Percentiles rank a stretch among this genome's conserved stretches.
Evolutionary conservation across 306 rosid genomes (phyloP).

Genomic region (Styphnolobium japonicum): DNA sequence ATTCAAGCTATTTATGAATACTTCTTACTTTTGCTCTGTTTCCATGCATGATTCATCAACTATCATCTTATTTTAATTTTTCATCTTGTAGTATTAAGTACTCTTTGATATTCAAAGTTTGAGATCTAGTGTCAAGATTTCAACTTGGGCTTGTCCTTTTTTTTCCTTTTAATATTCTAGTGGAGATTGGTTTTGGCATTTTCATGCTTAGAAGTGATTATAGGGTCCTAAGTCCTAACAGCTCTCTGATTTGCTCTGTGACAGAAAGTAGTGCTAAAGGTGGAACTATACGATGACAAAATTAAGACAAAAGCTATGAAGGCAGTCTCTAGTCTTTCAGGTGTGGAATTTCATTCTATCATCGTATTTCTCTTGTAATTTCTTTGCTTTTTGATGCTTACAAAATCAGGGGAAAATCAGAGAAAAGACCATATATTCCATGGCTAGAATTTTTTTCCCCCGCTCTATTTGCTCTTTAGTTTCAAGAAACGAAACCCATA

Average conservation of each 20-base stretch:
- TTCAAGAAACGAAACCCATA: neutral
- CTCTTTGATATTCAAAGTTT: neutral
- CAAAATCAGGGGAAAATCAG: neutral
- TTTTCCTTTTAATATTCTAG: neutral
- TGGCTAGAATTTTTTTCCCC: neutral
- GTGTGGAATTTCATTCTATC: slow-evolving; percentile 17
- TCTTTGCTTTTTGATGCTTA: neutral
- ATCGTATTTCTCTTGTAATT: neutral
- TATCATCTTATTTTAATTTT: neutral
- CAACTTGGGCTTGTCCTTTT: neutral
- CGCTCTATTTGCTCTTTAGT: neutral
- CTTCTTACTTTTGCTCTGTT: neutral
- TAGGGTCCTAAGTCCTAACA: neutral
- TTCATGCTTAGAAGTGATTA: neutral
- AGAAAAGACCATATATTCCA: neutral
- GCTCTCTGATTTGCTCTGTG: neutral
- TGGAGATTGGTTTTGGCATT: neutral
- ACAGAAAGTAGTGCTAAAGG: slow-evolving; percentile 61
- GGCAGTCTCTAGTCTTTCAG: slow-evolving; percentile 55
- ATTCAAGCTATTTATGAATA: neutral
- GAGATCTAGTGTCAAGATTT: neutral
- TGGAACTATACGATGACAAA: slow-evolving; percentile 44
- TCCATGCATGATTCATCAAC: neutral
- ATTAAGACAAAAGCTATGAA: slow-evolving; percentile 57
- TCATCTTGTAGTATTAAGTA: neutral